phyloP scores from a whole-genome alignment of 495 filamentous ascomycete species.

The Aspergillus incahuasiensis region DNA sequence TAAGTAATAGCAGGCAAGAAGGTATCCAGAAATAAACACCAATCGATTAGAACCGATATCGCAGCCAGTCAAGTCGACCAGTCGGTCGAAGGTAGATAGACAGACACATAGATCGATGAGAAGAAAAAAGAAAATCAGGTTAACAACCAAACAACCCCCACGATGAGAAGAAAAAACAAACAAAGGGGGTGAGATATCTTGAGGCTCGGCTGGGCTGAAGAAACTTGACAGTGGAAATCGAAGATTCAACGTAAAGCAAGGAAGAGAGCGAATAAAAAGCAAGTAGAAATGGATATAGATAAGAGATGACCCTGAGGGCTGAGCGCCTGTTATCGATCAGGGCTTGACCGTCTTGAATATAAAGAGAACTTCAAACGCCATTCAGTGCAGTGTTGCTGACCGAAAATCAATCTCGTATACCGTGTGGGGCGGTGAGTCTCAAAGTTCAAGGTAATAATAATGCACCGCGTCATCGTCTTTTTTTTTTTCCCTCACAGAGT shows the following conservation, averaged over 20 bases:
- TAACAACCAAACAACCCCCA: neutral
- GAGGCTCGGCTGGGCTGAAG: slow-evolving; percentile 4
- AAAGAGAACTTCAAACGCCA: slow-evolving; percentile 14
- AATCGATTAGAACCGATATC: neutral
- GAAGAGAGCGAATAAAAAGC: neutral
- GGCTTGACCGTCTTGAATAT: neutral
- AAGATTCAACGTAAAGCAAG: slow-evolving; percentile 1
- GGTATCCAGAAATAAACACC: slow-evolving; percentile 2
- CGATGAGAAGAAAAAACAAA: neutral
- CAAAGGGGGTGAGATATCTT: neutral
- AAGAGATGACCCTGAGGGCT: neutral
- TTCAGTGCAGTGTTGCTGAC: slow-evolving; percentile 19
- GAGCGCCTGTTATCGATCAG: neutral
- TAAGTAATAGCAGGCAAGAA: slow-evolving; percentile 1
- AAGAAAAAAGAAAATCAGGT: neutral
- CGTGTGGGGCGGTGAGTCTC: neutral
- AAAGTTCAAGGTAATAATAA: neutral
- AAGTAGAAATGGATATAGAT: neutral
- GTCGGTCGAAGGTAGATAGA: neutral
- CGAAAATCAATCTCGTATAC: neutral
- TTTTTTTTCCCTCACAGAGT: neutral
- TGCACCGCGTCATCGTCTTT: neutral
- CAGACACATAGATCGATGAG: neutral
- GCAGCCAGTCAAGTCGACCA: neutral
- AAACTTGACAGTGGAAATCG: slow-evolving; percentile 3